A percentile compares a stretch with the other conserved stretches of the same genome.
Evolutionary conservation across 2,329 filamentous ascomycete genomes (phyloP).

Genomic region (Clonostachys byssicola): DNA sequence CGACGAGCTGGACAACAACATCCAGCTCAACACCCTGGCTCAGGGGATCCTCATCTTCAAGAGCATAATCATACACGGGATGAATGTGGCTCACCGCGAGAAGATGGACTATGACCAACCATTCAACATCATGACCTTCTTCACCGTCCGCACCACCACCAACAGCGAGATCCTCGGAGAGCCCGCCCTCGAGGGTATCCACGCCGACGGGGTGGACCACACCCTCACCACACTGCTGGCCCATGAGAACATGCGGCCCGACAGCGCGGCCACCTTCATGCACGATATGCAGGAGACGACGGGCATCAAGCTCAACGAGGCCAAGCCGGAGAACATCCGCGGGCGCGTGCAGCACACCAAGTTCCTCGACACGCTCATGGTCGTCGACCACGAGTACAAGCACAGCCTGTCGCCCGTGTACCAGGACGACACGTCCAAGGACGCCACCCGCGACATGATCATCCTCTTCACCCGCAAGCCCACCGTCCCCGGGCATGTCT

Average conservation of each 20-base stretch:
- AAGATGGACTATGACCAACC: constrained; percentile 16
- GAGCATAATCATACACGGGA: constrained; percentile 15
- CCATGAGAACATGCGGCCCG: constrained; percentile 15
- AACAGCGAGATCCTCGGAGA: constrained; percentile 17
- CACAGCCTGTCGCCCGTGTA: constrained; percentile 16
- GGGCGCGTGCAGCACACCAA: constrained; percentile 14
- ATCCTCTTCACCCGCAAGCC: constrained; percentile 20
- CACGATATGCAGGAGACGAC: constrained; percentile 17
- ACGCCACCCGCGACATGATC: constrained; percentile 19
- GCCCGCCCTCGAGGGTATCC: constrained; percentile 22
- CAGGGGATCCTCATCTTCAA: constrained; percentile 23
- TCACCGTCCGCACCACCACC: constrained; percentile 21
- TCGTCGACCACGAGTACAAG: constrained; percentile 19
- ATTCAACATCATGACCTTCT: constrained; percentile 18
- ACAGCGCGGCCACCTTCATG: constrained; percentile 20
- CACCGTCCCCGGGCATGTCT: constrained; percentile 11
- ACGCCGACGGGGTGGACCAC: constrained; percentile 22
- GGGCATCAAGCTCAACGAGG: constrained; percentile 11
- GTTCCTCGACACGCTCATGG: constrained; percentile 17
- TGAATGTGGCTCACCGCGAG: constrained; percentile 10
- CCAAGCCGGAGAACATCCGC: constrained; percentile 10
- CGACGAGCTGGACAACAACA: constrained; percentile 16
- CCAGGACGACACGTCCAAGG: constrained; percentile 10
- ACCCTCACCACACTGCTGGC: constrained; percentile 23
- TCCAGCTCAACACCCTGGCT: constrained; percentile 20